Evolutionary conservation across 257 asterid genomes (phyloP).

Genomic region (Solanum okadae): DNA sequence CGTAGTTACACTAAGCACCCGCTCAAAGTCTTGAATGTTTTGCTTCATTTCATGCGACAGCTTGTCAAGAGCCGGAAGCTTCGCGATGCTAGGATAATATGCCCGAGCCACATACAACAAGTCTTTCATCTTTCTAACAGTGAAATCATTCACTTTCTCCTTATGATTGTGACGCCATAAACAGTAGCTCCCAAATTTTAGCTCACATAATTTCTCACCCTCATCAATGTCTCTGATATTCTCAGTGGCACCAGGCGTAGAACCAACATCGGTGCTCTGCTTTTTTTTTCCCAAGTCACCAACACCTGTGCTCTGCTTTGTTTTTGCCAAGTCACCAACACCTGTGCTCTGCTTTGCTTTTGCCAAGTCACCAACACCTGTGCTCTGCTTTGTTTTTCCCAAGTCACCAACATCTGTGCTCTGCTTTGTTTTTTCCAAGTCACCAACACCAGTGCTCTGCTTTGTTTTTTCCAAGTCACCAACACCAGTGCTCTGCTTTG

Average conservation of each 20-base stretch:
- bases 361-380: not conserved
- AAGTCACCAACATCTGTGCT: not conserved
- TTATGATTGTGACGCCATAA: slow-evolving; percentile 79
- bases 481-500: not conserved
- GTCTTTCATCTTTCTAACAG: slow-evolving; percentile 95
- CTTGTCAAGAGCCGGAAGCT: slow-evolving; percentile 70
- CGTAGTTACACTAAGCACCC: slow-evolving; percentile 78
- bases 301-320: slow-evolving; percentile 20
- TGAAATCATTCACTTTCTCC: slow-evolving; percentile 57
- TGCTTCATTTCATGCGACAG: slow-evolving; percentile 83
- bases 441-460: not conserved
- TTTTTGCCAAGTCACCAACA: not conserved
- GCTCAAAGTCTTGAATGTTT: slow-evolving; percentile 96
- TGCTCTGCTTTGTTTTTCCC: not conserved
- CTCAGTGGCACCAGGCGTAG: slow-evolving; percentile 11
- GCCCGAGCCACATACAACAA: slow-evolving; percentile 97
- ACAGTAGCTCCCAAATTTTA: slow-evolving; percentile 91
- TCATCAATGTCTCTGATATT: slow-evolving; percentile 35
- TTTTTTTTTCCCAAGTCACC: not conserved
- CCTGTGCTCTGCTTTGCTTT: slow-evolving; percentile 15
- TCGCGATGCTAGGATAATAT: slow-evolving; percentile 92
- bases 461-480: not conserved
- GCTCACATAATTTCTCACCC: slow-evolving; percentile 56
- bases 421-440: slow-evolving; percentile 12
- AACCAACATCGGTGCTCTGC: not conserved